phyloP scores from a whole-genome alignment of 1,284 basidiomycete genomes.

The Sporisorium graminicola region DNA sequence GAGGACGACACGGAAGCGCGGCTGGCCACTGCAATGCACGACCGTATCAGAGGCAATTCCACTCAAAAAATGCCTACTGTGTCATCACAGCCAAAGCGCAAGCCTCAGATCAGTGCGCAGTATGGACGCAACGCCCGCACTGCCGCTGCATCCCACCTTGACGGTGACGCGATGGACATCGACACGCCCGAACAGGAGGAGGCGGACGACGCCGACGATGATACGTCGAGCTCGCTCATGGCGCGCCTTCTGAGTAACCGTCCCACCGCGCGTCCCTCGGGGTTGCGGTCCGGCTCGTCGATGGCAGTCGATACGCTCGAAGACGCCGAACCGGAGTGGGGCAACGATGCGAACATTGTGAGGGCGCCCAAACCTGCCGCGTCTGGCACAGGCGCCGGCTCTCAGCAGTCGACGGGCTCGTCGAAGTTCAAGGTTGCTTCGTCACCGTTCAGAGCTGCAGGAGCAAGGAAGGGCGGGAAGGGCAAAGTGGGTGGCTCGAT shows the following conservation, averaged over 20 bases:
- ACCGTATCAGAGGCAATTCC: conserved; percentile 11
- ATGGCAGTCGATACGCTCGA: conserved; percentile 28
- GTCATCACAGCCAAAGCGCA: background rate
- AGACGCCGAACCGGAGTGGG: conserved; percentile 50
- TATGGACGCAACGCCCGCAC: conserved; percentile 25
- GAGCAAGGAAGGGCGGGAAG: background rate
- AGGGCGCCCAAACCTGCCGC: conserved; percentile 36
- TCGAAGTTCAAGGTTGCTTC: background rate
- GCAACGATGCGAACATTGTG: conserved; percentile 47
- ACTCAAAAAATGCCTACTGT: background rate
- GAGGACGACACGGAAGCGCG: conserved; percentile 20
- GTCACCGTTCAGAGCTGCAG: background rate
- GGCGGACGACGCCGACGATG: conserved; percentile 11
- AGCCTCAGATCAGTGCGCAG: conserved; percentile 3
- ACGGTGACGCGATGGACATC: conserved; percentile 12
- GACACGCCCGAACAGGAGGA: conserved; percentile 2
- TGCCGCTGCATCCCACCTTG: background rate
- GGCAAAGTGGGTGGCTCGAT: conserved; percentile 13
- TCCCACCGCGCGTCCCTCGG: background rate
- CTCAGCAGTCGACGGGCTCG: conserved; percentile 2
- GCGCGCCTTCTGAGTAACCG: conserved; percentile 12
- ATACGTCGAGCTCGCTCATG: conserved; percentile 18
- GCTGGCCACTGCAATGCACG: conserved; percentile 20
- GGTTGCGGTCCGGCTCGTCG: background rate
- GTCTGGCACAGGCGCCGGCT: background rate